A percentile compares a stretch with the other conserved stretches of the same genome.
Evolutionary conservation across 768 basidiomycete species (phyloP).

Genomic region (Boletus sp.): DNA sequence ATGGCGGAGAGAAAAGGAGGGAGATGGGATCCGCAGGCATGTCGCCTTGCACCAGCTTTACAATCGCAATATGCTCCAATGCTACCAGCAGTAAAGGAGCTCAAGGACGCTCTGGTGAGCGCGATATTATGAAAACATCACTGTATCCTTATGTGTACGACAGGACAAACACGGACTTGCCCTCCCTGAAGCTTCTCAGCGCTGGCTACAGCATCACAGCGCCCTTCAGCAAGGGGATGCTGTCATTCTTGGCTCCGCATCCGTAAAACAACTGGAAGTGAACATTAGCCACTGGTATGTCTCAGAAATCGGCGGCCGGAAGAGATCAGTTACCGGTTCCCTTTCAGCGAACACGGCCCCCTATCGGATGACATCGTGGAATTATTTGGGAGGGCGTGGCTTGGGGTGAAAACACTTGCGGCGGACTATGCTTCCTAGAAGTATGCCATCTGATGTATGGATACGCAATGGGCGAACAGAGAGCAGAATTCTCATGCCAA

Average conservation of each 20-base stretch:
- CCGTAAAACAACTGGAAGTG: constrained; percentile 36
- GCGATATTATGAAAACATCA: neutral
- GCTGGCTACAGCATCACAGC: constrained; percentile 23
- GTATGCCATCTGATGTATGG: too few relatives aligned
- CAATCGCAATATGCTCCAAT: constrained; percentile 11
- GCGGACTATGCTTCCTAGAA: constrained; percentile 11
- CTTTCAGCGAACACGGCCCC: constrained; percentile 20
- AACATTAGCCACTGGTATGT: constrained; percentile 15
- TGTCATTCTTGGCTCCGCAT: constrained; percentile 40
- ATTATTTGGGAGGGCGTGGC: constrained; percentile 12
- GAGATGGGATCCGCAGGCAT: constrained; percentile 18
- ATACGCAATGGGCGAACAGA: neutral
- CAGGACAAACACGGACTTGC: constrained; percentile 11
- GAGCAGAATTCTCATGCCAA: neutral
- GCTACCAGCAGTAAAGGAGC: constrained; percentile 8
- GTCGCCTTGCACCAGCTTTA: constrained; percentile 6
- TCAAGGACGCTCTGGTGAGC: constrained; percentile 14
- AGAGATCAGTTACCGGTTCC: neutral
- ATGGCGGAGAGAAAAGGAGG: constrained; percentile 10
- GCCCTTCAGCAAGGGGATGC: constrained; percentile 19
- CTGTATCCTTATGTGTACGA: neutral
- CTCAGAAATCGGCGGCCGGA: neutral
- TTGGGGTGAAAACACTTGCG: constrained; percentile 2
- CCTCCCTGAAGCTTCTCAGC: constrained; percentile 10
- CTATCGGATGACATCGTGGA: constrained; percentile 11